Evolutionary conservation across 164 flowering plant genomes (phyloP).

Genomic region (Vitis amurensis): DNA sequence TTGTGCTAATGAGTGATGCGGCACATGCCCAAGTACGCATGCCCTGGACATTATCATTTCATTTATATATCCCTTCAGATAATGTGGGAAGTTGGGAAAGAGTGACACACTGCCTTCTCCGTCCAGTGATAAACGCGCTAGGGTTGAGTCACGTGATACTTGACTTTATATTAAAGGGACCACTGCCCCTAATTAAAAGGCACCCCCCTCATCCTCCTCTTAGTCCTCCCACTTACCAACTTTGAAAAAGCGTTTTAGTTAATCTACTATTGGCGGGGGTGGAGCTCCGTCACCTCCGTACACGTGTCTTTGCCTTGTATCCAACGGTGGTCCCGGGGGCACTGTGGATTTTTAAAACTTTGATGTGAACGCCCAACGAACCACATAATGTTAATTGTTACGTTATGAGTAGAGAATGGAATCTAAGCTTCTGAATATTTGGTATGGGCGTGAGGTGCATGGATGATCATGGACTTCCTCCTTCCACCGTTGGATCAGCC

Average conservation of each 20-base stretch:
- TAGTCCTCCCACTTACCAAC: not conserved
- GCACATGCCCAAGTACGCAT: constrained; percentile 26
- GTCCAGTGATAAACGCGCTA: not conserved
- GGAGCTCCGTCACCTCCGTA: not conserved
- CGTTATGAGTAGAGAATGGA: not conserved
- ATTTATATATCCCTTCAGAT: constrained; percentile 16
- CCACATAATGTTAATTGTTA: not conserved
- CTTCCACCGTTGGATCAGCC: not conserved
- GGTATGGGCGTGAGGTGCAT: not conserved
- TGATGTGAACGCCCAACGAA: constrained; percentile 22
- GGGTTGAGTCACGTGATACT: constrained; percentile 10
- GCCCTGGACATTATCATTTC: constrained; percentile 33
- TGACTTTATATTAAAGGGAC: constrained; percentile 4
- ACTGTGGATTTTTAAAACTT: not conserved
- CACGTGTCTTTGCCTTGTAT: constrained; percentile 1
- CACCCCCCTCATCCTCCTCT: too few species aligned
- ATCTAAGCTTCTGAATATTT: not conserved
- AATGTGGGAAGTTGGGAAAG: constrained; percentile 14
- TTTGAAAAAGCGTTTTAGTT: not conserved
- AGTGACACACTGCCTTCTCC: not conserved
- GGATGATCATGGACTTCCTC: not conserved
- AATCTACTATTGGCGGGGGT: too few species aligned
- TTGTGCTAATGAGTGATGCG: not conserved
- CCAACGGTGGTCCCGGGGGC: not conserved
- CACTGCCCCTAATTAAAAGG: constrained; percentile 1